Evolutionary conservation across 805 yeast species (phyloP).

Genomic region (Sugiyamaella smithiae): DNA sequence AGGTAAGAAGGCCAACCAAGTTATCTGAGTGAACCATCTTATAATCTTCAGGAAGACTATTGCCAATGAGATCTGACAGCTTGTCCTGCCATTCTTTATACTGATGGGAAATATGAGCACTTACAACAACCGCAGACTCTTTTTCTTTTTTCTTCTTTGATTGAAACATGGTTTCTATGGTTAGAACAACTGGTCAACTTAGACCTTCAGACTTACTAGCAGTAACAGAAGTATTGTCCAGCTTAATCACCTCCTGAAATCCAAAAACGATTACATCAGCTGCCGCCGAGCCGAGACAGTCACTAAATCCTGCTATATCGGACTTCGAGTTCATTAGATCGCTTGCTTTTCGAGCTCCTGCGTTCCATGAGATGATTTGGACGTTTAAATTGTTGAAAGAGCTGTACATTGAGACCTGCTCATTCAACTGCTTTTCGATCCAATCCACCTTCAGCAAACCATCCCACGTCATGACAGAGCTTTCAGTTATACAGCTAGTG

Average conservation of each 20-base stretch:
- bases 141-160: conserved; percentile 52
- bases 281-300: conserved; percentile 10
- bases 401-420: conserved; percentile 30
- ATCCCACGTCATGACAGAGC: conserved; percentile 33
- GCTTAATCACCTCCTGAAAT: conserved; percentile 83
- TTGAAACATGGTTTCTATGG: conserved; percentile 13
- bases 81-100: conserved; percentile 35
- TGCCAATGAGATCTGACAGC: conserved; percentile 26
- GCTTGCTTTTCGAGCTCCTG: conserved; percentile 38
- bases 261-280: conserved; percentile 81
- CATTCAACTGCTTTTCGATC: conserved; percentile 22
- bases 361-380: conserved; percentile 40
- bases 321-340: conserved; percentile 21
- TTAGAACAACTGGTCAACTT: not conserved
- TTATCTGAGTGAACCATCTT: conserved; percentile 70
- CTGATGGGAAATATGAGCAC: conserved; percentile 29
- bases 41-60: conserved; percentile 39
- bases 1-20: conserved; percentile 76
- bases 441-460: conserved; percentile 34
- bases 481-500: conserved; percentile 26
- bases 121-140: conserved; percentile 42
- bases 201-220: conserved; percentile 45
- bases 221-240: conserved; percentile 78
- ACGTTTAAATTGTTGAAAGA: conserved; percentile 28
- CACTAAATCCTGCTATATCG: not conserved